Percentiles rank a stretch among this genome's conserved stretches.
These are phyloP conservation scores for Lactarius trivialis DNA, from an alignment of 768 basidiomycete species.

Conservation along the genomic window DNA sequence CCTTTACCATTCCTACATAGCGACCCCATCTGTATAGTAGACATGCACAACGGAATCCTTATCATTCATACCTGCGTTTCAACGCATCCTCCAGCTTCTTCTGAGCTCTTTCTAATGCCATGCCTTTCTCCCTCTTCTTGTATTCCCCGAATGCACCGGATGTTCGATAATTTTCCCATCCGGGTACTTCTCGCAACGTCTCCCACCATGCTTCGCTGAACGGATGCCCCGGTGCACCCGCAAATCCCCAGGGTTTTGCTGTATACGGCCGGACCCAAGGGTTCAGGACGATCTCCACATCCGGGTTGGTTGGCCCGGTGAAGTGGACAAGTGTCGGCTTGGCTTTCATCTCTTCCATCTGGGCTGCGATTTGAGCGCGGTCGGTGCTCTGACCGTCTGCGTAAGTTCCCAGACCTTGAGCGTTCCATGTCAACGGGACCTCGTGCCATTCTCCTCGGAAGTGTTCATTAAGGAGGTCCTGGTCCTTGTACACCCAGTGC, in stretches of 20 bases:
- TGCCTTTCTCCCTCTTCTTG: background rate
- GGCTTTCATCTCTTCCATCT: constrained; percentile 31
- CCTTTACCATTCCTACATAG: too few species aligned
- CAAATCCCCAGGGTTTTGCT: constrained; percentile 54
- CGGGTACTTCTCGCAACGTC: constrained; percentile 34
- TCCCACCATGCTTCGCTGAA: constrained; percentile 44
- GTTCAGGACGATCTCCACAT: constrained; percentile 40
- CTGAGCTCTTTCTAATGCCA: background rate
- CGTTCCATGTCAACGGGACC: constrained; percentile 45
- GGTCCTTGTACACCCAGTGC: constrained; percentile 36
- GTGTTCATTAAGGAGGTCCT: constrained; percentile 45
- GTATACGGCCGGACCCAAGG: constrained; percentile 47
- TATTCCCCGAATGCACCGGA: constrained; percentile 1
- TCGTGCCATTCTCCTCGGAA: constrained; percentile 40
- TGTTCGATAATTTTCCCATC: constrained; percentile 34
- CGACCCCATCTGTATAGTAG: background rate
- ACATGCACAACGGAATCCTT: background rate
- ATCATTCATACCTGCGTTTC: background rate
- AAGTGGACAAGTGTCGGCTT: constrained; percentile 49
- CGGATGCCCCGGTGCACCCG: constrained; percentile 46
- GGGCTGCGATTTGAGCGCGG: constrained; percentile 27
- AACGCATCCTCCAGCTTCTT: background rate
- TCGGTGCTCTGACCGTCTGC: constrained; percentile 33
- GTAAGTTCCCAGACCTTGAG: constrained; percentile 52
- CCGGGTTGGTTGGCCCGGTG: constrained; percentile 48